phyloP scores from a whole-genome alignment of 2,329 filamentous ascomycete genomes.

The Exophiala phaeomuriformis region DNA sequence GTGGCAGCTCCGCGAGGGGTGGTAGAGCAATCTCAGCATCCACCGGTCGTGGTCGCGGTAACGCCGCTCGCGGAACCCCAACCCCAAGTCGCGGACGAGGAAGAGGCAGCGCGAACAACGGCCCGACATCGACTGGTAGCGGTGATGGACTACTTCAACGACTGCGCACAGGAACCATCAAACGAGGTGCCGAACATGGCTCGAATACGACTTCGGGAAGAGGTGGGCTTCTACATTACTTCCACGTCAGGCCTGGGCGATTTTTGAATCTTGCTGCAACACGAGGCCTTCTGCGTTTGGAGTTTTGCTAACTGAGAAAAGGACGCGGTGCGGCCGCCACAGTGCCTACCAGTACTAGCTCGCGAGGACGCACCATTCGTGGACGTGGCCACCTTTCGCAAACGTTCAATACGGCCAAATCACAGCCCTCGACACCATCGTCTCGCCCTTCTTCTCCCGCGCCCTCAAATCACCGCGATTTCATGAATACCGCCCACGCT shows the following conservation, averaged over 20 bases:
- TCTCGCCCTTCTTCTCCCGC: conserved; percentile 16
- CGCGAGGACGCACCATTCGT: conserved; percentile 12
- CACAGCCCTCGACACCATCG: conserved; percentile 10
- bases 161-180: conserved; percentile 16
- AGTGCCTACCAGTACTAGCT: conserved; percentile 2
- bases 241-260: too few species aligned
- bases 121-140: neutral
- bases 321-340: conserved; percentile 14
- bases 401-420: conserved; percentile 17
- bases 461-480: conserved; percentile 16
- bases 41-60: conserved; percentile 17
- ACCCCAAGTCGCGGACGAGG: conserved; percentile 8
- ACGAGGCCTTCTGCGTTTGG: too few species aligned
- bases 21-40: conserved; percentile 10
- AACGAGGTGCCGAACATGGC: conserved; percentile 12
- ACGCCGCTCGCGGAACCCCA: conserved; percentile 6
- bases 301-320: conserved; percentile 6
- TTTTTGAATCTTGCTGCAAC: too few species aligned
- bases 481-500: conserved; percentile 16
- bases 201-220: conserved; percentile 6
- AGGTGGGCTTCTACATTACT: conserved; percentile 11
- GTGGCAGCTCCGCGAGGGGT: conserved; percentile 20
- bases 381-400: conserved; percentile 17
- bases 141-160: conserved; percentile 19
- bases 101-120: conserved; percentile 9